phyloP scores from a whole-genome alignment of 805 yeast genomes.

The Lipomyces yamanashiensis region DNA sequence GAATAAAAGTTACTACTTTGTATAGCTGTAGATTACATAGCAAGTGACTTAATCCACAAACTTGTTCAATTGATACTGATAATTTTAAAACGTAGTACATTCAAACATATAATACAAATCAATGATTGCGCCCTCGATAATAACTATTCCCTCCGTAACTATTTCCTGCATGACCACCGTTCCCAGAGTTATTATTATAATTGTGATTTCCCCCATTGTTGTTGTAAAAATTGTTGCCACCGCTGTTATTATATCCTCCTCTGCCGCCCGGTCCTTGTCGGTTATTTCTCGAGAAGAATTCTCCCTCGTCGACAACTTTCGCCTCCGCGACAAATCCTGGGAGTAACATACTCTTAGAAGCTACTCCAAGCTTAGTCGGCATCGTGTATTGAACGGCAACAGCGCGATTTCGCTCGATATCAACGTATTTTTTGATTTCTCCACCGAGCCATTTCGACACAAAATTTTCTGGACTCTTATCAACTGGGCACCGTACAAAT shows the following conservation, averaged over 20 bases:
- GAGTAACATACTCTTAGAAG: slow-evolving; percentile 79
- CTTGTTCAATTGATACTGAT: too few species aligned
- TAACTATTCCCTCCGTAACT: neutral
- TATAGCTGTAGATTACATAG: neutral
- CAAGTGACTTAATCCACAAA: neutral
- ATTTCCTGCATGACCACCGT: neutral
- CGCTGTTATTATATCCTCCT: slow-evolving; percentile 6
- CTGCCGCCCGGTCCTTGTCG: slow-evolving; percentile 8
- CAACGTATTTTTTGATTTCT: slow-evolving; percentile 33
- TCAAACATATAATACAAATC: neutral
- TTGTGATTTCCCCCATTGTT: slow-evolving; percentile 11
- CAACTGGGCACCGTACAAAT: slow-evolving; percentile 24
- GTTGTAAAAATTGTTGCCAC: slow-evolving; percentile 6
- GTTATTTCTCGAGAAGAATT: neutral
- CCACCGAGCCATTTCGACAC: slow-evolving; percentile 10
- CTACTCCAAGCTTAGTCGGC: slow-evolving; percentile 55
- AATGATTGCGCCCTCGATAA: neutral
- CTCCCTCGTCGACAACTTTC: slow-evolving; percentile 12
- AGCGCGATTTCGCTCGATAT: slow-evolving; percentile 50
- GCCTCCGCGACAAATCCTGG: slow-evolving; percentile 58
- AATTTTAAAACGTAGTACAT: too few species aligned
- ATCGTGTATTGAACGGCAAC: slow-evolving; percentile 59
- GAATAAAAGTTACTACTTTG: neutral
- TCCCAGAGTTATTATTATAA: neutral
- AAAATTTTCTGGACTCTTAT: slow-evolving; percentile 21